Conservation (phyloP, 2,329 filamentous ascomycete genomes). For the Sordariomycetes sp. region DNA sequence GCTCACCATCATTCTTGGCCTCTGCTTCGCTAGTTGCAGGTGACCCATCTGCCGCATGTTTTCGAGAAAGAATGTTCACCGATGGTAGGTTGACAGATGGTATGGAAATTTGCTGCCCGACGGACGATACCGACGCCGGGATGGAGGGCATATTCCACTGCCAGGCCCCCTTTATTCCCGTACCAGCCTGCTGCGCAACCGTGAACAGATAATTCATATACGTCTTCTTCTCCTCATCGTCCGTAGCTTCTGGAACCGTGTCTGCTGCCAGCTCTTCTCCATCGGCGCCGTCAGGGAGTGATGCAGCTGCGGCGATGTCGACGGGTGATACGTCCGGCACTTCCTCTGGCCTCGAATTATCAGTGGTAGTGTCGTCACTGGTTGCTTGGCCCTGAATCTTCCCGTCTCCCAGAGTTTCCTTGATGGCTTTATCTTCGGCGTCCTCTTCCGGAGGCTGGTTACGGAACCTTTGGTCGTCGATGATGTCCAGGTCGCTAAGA, state of each 20-base stretch:
- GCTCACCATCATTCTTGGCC: too few species aligned
- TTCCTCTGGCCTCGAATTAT: constrained; percentile 11
- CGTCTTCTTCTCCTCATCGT: neutral
- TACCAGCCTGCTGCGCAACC: neutral
- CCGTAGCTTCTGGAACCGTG: neutral
- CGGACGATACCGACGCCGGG: too few species aligned
- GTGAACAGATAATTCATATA: neutral
- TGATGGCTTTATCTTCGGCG: neutral
- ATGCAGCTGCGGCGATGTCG: constrained; percentile 38
- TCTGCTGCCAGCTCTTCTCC: constrained; percentile 6
- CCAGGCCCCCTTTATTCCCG: neutral
- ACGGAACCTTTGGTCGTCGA: constrained; percentile 31
- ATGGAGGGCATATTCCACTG: neutral
- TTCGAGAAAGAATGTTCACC: too few species aligned
- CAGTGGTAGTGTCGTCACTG: neutral
- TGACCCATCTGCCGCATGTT: too few species aligned
- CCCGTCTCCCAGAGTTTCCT: neutral
- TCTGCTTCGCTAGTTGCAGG: too few species aligned
- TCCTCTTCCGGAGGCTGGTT: constrained; percentile 18
- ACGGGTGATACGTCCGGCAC: constrained; percentile 30
- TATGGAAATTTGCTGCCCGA: too few species aligned
- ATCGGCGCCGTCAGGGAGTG: constrained; percentile 27
- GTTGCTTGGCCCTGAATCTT: neutral
- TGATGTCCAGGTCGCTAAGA: constrained; percentile 25
- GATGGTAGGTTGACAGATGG: too few species aligned